phyloP scores from a whole-genome alignment of 225 moss, liverwort and hornwort species.

The Bryoerythrophyllum caledonicum region DNA sequence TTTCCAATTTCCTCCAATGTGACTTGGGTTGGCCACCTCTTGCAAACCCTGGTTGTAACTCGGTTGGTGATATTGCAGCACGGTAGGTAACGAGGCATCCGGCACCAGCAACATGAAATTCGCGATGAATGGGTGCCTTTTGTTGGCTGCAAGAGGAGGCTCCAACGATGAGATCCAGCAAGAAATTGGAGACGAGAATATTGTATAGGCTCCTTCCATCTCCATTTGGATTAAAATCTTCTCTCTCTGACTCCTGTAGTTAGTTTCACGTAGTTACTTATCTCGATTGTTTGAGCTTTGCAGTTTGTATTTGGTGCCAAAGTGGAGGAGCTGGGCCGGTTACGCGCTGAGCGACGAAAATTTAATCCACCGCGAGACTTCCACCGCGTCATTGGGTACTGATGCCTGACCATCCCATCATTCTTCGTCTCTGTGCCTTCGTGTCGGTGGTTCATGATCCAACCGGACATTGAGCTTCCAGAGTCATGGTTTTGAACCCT shows the following conservation, averaged over 20 bases:
- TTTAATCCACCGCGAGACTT: conserved; percentile 70
- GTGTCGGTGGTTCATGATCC: not conserved
- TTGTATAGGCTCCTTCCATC: conserved; percentile 45
- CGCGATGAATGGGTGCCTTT: conserved; percentile 88
- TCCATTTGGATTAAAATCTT: not conserved
- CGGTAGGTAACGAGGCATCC: conserved; percentile 89
- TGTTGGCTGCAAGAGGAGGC: conserved; percentile 77
- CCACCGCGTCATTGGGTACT: conserved; percentile 73
- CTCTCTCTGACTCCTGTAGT: not conserved
- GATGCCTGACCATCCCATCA: not conserved
- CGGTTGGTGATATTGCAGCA: conserved; percentile 48
- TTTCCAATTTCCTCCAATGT: conserved; percentile 17
- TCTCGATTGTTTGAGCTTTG: conserved; percentile 2
- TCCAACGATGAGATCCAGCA: conserved; percentile 79
- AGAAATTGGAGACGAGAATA: conserved; percentile 80
- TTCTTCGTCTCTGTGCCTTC: not conserved
- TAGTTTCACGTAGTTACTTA: conserved; percentile 13
- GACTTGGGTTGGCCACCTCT: not conserved
- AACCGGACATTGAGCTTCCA: not conserved
- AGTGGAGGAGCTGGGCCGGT: conserved; percentile 59
- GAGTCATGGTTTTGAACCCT: not conserved
- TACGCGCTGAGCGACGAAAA: conserved; percentile 70
- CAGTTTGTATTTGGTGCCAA: conserved; percentile 84
- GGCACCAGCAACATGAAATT: conserved; percentile 97
- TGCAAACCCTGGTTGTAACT: not conserved